phyloP scores from a whole-genome alignment of 805 yeast genomes.

The Teunomyces aglyptinius region DNA sequence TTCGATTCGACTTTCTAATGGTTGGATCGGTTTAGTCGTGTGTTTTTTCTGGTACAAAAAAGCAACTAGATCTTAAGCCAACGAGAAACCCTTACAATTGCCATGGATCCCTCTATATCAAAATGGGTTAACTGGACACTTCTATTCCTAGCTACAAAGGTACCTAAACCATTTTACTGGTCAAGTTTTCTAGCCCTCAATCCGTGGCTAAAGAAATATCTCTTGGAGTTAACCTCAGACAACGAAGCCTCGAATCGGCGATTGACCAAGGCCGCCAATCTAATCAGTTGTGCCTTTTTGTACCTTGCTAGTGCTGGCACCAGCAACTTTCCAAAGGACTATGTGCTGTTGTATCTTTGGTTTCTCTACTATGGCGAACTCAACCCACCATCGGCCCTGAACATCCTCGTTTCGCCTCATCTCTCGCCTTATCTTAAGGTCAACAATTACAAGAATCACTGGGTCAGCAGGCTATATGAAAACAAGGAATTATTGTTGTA shows the following conservation, averaged over 20 bases:
- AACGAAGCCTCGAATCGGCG: slow-evolving; percentile 14
- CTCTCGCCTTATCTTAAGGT: slow-evolving; percentile 25
- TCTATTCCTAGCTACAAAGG: slow-evolving; percentile 21
- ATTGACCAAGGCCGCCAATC: slow-evolving; percentile 22
- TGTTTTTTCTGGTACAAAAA: neutral
- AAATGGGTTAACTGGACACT: slow-evolving; percentile 30
- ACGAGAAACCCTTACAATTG: neutral
- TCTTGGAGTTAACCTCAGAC: neutral
- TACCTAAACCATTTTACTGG: slow-evolving; percentile 25
- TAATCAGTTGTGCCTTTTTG: slow-evolving; percentile 20
- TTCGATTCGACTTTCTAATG: neutral
- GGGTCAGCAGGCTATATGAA: slow-evolving; percentile 21
- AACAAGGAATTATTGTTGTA: slow-evolving; percentile 33
- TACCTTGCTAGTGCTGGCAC: slow-evolving; percentile 27
- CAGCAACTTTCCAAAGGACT: slow-evolving; percentile 35
- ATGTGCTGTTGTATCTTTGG: slow-evolving; percentile 32
- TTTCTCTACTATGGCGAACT: slow-evolving; percentile 29
- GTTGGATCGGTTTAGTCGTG: slow-evolving; percentile 1
- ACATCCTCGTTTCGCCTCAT: slow-evolving; percentile 27
- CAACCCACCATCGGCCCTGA: slow-evolving; percentile 33
- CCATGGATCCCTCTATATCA: slow-evolving; percentile 13
- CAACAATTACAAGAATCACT: slow-evolving; percentile 17
- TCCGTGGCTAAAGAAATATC: slow-evolving; percentile 15
- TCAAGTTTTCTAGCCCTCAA: slow-evolving; percentile 33
- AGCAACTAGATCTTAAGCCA: neutral